phyloP scores from a whole-genome alignment of 2,329 filamentous ascomycete genomes.

The Colletotrichum nymphaeae region DNA sequence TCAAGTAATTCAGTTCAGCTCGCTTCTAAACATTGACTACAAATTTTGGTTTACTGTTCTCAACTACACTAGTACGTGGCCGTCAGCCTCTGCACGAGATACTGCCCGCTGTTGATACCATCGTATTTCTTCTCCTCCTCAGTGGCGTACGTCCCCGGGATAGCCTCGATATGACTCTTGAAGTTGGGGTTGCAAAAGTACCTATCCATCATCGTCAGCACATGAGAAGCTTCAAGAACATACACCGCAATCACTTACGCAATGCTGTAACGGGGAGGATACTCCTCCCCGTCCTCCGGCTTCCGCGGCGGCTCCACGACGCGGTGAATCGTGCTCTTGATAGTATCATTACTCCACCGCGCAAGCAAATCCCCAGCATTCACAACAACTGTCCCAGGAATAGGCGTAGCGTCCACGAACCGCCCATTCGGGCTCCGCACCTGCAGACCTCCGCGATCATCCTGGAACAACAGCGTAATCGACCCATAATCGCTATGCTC shows the following conservation, averaged over 20 bases:
- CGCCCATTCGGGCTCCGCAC: conserved; percentile 77
- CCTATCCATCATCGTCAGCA: conserved; percentile 44
- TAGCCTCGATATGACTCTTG: conserved; percentile 79
- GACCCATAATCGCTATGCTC: conserved; percentile 78
- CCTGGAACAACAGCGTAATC: conserved; percentile 73
- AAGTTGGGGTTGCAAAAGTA: conserved; percentile 94
- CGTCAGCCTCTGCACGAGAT: conserved; percentile 80
- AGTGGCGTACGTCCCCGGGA: conserved; percentile 78
- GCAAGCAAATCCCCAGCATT: conserved; percentile 91
- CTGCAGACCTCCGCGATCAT: conserved; percentile 65
- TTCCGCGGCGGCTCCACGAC: conserved; percentile 85
- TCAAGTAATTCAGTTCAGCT: neutral
- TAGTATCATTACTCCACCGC: conserved; percentile 90
- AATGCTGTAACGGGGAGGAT: conserved; percentile 86
- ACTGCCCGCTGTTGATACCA: conserved; percentile 82
- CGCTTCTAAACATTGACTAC: neutral
- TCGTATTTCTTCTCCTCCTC: conserved; percentile 82
- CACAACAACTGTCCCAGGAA: conserved; percentile 83
- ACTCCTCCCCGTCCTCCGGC: conserved; percentile 61
- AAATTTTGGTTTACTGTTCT: neutral
- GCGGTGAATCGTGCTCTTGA: conserved; percentile 89
- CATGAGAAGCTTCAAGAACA: neutral
- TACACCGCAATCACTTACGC: conserved; percentile 65
- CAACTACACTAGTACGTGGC: conserved; percentile 70
- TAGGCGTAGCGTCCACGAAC: conserved; percentile 87